phyloP scores from a whole-genome alignment of 108 stramenopile genomes.

The Cyclostephanos invisitatus region DNA sequence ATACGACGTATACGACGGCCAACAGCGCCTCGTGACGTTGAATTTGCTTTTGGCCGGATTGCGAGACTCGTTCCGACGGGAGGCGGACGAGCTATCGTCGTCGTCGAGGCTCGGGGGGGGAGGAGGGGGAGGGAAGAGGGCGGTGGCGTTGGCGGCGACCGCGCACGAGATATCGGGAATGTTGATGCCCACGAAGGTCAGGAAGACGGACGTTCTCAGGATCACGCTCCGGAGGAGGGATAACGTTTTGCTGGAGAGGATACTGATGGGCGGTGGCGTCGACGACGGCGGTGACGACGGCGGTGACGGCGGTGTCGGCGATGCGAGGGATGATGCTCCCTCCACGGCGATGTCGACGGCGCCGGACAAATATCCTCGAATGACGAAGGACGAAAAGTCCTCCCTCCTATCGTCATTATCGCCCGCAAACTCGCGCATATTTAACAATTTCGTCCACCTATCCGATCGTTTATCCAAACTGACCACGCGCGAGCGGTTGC shows the following conservation, averaged over 20 bases:
- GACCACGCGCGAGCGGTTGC: slow-evolving; percentile 38
- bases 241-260: slow-evolving; percentile 46
- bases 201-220: slow-evolving; percentile 45
- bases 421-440: slow-evolving; percentile 31
- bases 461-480: slow-evolving; percentile 25
- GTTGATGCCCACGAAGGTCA: slow-evolving; percentile 52
- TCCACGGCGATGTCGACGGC: background rate
- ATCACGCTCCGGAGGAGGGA: slow-evolving; percentile 53
- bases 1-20: slow-evolving; percentile 65
- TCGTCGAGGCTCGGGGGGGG: background rate
- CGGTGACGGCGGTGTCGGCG: no score
- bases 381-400: background rate
- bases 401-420: slow-evolving; percentile 9
- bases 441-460: slow-evolving; percentile 40
- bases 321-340: slow-evolving; percentile 13
- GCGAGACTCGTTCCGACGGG: slow-evolving; percentile 47
- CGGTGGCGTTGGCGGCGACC: slow-evolving; percentile 43
- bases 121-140: slow-evolving; percentile 23
- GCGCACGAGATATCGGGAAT: slow-evolving; percentile 45
- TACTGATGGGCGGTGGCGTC: slow-evolving; percentile 20
- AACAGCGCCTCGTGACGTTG: slow-evolving; percentile 57
- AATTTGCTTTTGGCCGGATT: slow-evolving; percentile 51
- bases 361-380: slow-evolving; percentile 8
- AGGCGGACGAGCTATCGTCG: slow-evolving; percentile 12
- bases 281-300: slow-evolving; percentile 9